Base-by-base conservation (phyloP, 108 stramenopile genomes). In the Nannochloropsis gaditana region DNA sequence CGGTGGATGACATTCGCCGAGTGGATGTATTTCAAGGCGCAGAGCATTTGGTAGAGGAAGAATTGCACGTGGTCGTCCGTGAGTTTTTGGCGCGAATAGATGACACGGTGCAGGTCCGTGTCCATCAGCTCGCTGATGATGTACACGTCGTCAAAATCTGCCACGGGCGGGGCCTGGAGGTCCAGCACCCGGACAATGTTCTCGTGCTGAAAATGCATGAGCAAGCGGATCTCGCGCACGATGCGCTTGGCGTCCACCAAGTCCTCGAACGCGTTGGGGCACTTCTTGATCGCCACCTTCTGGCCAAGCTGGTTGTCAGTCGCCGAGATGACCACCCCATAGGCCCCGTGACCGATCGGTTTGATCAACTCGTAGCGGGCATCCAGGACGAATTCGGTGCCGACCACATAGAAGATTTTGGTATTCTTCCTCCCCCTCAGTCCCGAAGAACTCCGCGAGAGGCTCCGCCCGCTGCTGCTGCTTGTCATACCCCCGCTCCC, bases 231-330 rank as follows among this genome's bases (percentile, higher is more conserved):
- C 92, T 99, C 99, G 17, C 99, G 92, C 11, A 99, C 91, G 84
- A 99, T 99, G 45, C 99, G 95, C 92, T 99, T 99, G 47, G 99
- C 99, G 88, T 99, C 99, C 59, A 98, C 94, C 84, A 98, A 94
- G 89, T 99, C 99, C 43, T 97, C 94, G 91, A 98, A 98, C 9
- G 92, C 92, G 42, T 90, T 88, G 6, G 96, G 94, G 9, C 98
- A 94, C 95, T 98, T 99, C 89, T 99, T 99, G 84, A 99, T 98
- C 41, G 99, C 99, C 80, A 98, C 97, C 80, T 93, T 89, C 5
- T 84, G 45, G 3, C 86, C 96, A 45, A 98, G 97, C 82, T 94
- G 90, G 19, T 10, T 45, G 85, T 84, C 87, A 9, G 82, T 80
- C 44, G 90, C 94, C 8, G 93, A 95, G 43, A 99, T 97, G 42